Conservation (phyloP, 306 rosid species). For the Casuarina cunninghamiana region DNA sequence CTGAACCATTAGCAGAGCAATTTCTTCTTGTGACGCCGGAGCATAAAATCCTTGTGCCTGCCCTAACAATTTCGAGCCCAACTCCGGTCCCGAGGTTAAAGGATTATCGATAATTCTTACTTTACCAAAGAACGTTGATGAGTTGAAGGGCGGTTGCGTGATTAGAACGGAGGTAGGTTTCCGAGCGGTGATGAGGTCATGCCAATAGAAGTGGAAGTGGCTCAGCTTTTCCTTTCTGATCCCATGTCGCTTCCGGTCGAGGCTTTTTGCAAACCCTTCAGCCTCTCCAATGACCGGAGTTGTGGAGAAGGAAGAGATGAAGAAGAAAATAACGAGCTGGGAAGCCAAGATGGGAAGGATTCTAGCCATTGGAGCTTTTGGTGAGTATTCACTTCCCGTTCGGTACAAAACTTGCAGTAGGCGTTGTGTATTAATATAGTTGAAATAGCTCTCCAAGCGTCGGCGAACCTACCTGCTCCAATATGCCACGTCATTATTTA, state of each 20-base stretch:
- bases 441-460: too few relatives aligned
- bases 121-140: constrained; percentile 32
- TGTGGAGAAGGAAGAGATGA: constrained; percentile 12
- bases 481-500: too few relatives aligned
- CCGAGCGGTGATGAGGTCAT: constrained; percentile 45
- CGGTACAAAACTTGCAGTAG: too few relatives aligned
- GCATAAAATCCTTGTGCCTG: background rate
- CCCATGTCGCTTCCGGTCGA: constrained; percentile 35
- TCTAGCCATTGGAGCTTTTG: background rate
- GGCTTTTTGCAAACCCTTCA: constrained; percentile 21
- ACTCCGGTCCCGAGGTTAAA: constrained; percentile 39
- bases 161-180: constrained; percentile 35
- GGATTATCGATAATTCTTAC: constrained; percentile 44
- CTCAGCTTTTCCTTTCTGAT: constrained; percentile 50
- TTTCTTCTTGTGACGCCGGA: constrained; percentile 9
- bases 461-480: too few relatives aligned
- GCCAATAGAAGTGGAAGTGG: constrained; percentile 68
- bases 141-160: constrained; percentile 19
- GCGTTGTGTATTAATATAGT: too few relatives aligned
- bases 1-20: constrained; percentile 17
- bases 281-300: background rate
- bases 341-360: background rate
- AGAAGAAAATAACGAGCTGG: background rate
- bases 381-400: too few relatives aligned
- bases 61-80: constrained; percentile 33